Evolutionary conservation across 2,329 filamentous ascomycete genomes (phyloP).

Genomic region (Sodiomyces alkalinus): DNA sequence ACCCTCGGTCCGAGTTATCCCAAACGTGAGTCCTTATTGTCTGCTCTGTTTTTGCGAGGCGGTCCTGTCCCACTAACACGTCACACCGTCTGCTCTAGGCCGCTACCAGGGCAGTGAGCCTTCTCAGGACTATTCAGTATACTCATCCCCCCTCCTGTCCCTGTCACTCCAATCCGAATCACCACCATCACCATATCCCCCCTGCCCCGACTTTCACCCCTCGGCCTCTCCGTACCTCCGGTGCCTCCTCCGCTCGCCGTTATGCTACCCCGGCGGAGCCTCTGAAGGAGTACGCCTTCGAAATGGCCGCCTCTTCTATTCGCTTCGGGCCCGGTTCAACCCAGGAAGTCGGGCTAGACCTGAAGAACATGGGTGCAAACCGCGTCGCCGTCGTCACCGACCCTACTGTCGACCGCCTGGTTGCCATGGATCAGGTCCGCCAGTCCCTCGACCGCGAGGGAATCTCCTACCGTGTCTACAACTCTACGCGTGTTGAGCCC

Average conservation of each 20-base stretch:
- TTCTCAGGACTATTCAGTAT: constrained; percentile 82
- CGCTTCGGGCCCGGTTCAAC: constrained; percentile 88
- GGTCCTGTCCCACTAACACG: constrained; percentile 1
- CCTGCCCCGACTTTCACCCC: constrained; percentile 34
- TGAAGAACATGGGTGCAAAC: constrained; percentile 77
- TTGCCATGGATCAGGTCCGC: constrained; percentile 79
- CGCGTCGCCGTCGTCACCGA: constrained; percentile 90
- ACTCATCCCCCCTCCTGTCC: constrained; percentile 79
- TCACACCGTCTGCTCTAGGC: constrained; percentile 25
- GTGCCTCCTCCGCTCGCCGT: constrained; percentile 14
- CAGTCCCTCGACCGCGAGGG: constrained; percentile 68
- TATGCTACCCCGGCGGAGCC: constrained; percentile 58
- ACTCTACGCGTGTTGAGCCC: constrained; percentile 71
- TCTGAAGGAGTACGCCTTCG: constrained; percentile 93
- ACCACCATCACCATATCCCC: constrained; percentile 53
- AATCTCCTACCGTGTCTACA: constrained; percentile 67
- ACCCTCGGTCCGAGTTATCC: constrained; percentile 12
- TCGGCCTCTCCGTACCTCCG: constrained; percentile 17
- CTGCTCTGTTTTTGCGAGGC: no score
- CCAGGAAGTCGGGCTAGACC: constrained; percentile 95
- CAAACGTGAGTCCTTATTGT: constrained; percentile 10
- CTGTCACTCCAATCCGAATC: constrained; percentile 77
- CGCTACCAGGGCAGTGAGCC: constrained; percentile 49
- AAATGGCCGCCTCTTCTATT: constrained; percentile 93
- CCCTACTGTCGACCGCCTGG: constrained; percentile 60